Conservation (phyloP, 352 stramenopile genomes). For the Globisporangium spinosum region DNA sequence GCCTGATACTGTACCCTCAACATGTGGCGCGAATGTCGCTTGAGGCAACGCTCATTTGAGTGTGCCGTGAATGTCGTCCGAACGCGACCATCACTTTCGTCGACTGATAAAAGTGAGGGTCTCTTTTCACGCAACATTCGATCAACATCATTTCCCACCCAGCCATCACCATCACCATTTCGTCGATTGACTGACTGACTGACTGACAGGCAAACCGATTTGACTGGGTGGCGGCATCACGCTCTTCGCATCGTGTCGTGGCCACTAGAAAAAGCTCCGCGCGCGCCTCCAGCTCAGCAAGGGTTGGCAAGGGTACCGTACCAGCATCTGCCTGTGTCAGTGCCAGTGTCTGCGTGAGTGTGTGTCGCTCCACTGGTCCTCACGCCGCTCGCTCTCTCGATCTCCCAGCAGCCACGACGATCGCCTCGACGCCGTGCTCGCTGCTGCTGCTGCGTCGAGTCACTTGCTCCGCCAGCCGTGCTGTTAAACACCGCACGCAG, state of each 20-base stretch:
- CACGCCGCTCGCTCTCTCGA: background rate
- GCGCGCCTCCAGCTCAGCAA: background rate
- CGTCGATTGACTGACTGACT: background rate
- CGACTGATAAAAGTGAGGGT: background rate
- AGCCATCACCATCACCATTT: constrained; percentile 4
- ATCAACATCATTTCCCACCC: background rate
- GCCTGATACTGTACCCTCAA: no score
- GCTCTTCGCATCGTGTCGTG: background rate
- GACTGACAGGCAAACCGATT: background rate
- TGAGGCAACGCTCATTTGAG: background rate
- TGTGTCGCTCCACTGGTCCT: constrained; percentile 2
- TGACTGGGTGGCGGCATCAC: background rate
- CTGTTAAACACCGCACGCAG: background rate
- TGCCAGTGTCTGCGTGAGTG: background rate
- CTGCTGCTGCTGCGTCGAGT: background rate
- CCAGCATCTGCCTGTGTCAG: no score
- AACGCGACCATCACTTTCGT: background rate
- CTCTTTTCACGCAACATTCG: background rate
- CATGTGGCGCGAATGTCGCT: background rate
- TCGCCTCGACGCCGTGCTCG: background rate
- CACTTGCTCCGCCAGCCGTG: background rate
- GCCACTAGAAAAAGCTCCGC: constrained; percentile 9
- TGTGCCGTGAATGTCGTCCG: background rate
- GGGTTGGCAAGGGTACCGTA: background rate
- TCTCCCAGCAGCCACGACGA: background rate